Evolutionary conservation across 495 filamentous ascomycete genomes (phyloP).

Genomic region (Xylaria sp.): DNA sequence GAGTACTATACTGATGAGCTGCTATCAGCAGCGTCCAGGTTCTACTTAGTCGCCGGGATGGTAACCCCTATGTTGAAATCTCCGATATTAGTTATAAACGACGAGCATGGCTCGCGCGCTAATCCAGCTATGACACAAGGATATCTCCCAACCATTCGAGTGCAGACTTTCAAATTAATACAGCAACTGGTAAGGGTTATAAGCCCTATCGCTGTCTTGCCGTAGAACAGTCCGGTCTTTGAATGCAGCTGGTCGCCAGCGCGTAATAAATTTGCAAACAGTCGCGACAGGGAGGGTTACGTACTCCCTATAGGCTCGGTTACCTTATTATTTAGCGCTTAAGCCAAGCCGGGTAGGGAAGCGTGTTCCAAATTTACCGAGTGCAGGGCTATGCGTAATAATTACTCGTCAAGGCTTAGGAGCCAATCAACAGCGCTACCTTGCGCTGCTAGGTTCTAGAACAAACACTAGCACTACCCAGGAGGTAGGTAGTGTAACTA

Average conservation of each 20-base stretch:
- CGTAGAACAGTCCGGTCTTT: background rate
- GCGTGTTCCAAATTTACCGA: background rate
- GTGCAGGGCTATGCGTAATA: background rate
- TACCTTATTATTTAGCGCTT: background rate
- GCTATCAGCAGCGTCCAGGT: background rate
- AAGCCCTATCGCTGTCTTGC: background rate
- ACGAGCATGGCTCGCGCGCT: background rate
- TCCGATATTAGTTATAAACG: background rate
- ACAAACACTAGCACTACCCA: background rate
- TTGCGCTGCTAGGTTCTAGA: slow-evolving; percentile 11
- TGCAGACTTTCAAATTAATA: background rate
- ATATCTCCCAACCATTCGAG: background rate
- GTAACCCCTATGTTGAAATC: background rate
- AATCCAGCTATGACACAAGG: background rate
- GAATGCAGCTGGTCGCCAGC: background rate
- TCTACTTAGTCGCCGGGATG: background rate
- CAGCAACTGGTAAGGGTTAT: background rate
- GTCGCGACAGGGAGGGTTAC: background rate
- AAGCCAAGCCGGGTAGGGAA: background rate
- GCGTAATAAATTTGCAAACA: background rate
- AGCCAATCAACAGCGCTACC: slow-evolving; percentile 11
- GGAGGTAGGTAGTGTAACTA: too few relatives aligned
- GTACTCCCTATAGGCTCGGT: slow-evolving; percentile 1
- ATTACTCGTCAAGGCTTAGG: background rate
- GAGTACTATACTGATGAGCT: background rate